Evolutionary conservation across 768 basidiomycete genomes (phyloP), one percentile per base, ranked within the genome.

Genomic region (Rubroboletus satanas): DNA sequence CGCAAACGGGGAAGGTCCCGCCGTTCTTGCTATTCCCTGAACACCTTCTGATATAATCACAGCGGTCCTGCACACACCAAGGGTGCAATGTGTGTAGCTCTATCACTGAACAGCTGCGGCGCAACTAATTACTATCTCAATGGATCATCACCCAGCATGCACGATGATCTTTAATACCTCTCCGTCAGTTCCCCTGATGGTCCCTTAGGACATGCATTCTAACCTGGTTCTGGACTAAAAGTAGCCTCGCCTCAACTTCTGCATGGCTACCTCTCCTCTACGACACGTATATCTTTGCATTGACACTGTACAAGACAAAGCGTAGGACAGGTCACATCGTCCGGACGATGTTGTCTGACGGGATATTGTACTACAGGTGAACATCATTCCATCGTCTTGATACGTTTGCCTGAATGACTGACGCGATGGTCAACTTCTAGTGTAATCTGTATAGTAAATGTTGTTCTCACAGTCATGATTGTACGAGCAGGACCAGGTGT

Each of bases 1-100:
- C 18, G 73, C 74, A 28, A 58, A 68, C 15, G 83, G 76, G 0
- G 58, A 75, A 71, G 71, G 85, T 86, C 57, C 12, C n/a, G 81
- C 65, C 26, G 1, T 38, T 36, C n/a, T 28, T 15, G 5, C 44
- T 38, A 1, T 41, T 23, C 29, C 39, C 49, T 31, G 7, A 45
- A 7, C 29, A 57, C 12, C 28, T 29, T 48, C 54, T 45, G 42
- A 54, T 32, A 31, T 4, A 59, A 38, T 45, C 33, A 18, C 23
- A 50, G 18, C 54, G 53, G 71, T 70, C 29, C 17, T 0, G 6
- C 63, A 64, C 28, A 3, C 7, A 23, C 15, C 45, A 18, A 4
- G 6, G 5, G 17, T 55, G 23, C 37, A 48, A 1, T 62, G 65
- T 68, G 33, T 18, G 65, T 55, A 31, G 17, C 21, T 15, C 6